phyloP scores from a whole-genome alignment of 306 rosid species.

The Castanea mollissima region DNA sequence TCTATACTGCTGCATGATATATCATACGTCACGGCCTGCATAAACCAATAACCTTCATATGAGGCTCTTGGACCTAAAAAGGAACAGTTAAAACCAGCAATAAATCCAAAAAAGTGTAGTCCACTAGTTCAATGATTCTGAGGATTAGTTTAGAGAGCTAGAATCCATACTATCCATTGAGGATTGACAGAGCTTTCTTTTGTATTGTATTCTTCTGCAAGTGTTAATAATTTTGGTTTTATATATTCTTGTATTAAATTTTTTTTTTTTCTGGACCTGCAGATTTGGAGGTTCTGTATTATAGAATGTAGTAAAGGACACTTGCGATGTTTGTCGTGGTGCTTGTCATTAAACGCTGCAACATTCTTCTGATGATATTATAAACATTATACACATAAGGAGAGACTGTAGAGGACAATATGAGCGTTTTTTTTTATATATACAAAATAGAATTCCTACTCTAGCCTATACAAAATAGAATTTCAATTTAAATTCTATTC shows the following conservation, averaged over 20 bases:
- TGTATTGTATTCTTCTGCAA: slow-evolving; percentile 34
- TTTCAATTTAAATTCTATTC: too few species aligned
- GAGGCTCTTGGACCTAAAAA: slow-evolving; percentile 31
- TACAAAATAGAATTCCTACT: too few species aligned
- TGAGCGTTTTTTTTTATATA: background rate
- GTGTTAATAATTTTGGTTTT: slow-evolving; percentile 19
- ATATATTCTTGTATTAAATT: slow-evolving; percentile 20
- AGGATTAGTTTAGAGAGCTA: slow-evolving; percentile 45
- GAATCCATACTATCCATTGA: slow-evolving; percentile 35
- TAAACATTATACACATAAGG: slow-evolving; percentile 20
- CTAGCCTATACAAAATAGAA: too few species aligned
- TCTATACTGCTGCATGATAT: background rate
- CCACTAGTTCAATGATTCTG: slow-evolving; percentile 63
- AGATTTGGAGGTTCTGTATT: slow-evolving; percentile 64
- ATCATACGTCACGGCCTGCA: slow-evolving; percentile 28
- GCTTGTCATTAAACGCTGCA: slow-evolving; percentile 47
- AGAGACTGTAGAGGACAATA: slow-evolving; percentile 7
- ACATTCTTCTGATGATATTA: slow-evolving; percentile 45
- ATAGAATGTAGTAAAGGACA: slow-evolving; percentile 31
- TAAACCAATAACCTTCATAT: slow-evolving; percentile 19
- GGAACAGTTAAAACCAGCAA: slow-evolving; percentile 44
- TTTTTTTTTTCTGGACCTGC: slow-evolving; percentile 54
- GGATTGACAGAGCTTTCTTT: slow-evolving; percentile 59
- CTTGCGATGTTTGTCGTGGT: slow-evolving; percentile 34
- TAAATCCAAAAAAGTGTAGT: slow-evolving; percentile 47